Evolutionary conservation across 176 grass and related monocot genomes (phyloP), one percentile per base, ranked within the genome.

Genomic region (Bothriochloa decipiens): DNA sequence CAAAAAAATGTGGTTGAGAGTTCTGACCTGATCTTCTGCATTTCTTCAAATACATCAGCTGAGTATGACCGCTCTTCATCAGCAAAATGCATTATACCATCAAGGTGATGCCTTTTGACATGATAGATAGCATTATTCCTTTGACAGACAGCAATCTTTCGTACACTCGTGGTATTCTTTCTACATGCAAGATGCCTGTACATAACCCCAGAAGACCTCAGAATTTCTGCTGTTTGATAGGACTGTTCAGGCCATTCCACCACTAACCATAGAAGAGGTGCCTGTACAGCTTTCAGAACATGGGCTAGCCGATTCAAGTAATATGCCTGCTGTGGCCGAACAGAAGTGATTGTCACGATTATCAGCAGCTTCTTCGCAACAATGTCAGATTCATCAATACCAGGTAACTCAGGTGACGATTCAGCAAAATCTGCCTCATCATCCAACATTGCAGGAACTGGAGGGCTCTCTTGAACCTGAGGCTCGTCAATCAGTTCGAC

Each of bases 61-160:
- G 90, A 87, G 87, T 98, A 95, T 18, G 92, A 81, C 14, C 90
- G 89, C 52, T 93, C 93, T 77, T 98, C 96, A 25, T 98, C 91
- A 10, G 96, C 93, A 81, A 98, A 98, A 80, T 98, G 90, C 55
- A 98, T 86, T 83, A 98, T 92, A 64, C 96, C 96, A 87, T 95
- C 93, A 82, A 98, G 93, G 89, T 81, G 93, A 81, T 98, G 93
- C 72, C 92, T 95, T 72, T 98, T 94, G 27, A 98, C 87, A 88
- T 95, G 93, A 89, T 83, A 93, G 46, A 98, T 83, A 42, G 91
- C 96, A 74, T 88, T 90, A 83, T 98, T 98, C 86, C 89, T 90
- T 76, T 94, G 94, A 79, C 91, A 95, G 36, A 89, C 90, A 63
- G 85, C 82, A 81, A 89, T 95, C 77, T 93, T 90, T 7, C 85